phyloP scores from a whole-genome alignment of 106 monocot species.

The Dendrobium chrysotoxum region DNA sequence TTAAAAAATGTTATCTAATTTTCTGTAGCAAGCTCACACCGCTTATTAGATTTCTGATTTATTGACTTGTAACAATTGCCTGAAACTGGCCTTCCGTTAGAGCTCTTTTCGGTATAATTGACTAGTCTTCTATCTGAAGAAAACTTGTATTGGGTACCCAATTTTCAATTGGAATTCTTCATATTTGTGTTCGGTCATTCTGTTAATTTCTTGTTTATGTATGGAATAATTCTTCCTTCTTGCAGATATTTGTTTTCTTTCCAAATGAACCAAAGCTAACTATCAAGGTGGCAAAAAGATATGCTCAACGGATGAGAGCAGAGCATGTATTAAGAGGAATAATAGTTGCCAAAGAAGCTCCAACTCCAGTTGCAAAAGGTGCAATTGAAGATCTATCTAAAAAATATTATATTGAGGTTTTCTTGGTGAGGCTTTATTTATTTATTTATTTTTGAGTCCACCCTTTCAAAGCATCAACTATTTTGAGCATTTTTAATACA shows the following conservation, averaged over 20 bases:
- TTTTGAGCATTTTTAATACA: background rate
- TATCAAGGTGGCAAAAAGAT: slow-evolving; percentile 59
- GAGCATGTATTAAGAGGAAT: slow-evolving; percentile 63
- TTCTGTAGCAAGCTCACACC: background rate
- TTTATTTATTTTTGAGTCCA: background rate
- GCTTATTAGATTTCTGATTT: background rate
- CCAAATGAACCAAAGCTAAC: slow-evolving; percentile 73
- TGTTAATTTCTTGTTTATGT: background rate
- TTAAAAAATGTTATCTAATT: background rate
- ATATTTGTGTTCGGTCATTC: background rate
- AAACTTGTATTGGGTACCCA: too few species aligned
- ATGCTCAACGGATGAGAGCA: slow-evolving; percentile 54
- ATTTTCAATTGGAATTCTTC: too few species aligned
- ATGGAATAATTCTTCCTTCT: background rate
- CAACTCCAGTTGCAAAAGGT: slow-evolving; percentile 72
- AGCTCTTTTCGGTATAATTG: background rate
- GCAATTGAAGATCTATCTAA: slow-evolving; percentile 48
- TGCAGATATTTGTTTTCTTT: slow-evolving; percentile 82
- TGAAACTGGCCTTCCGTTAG: background rate
- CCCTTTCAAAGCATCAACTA: background rate
- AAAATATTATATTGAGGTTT: slow-evolving; percentile 64
- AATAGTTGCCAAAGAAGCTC: slow-evolving; percentile 63
- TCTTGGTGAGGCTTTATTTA: slow-evolving; percentile 35
- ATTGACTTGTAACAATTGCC: background rate
- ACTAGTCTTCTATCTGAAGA: background rate